These are phyloP conservation scores for Hypomyces perniciosus DNA, from an alignment of 2,329 filamentous ascomycete species.

Conservation along the genomic window DNA sequence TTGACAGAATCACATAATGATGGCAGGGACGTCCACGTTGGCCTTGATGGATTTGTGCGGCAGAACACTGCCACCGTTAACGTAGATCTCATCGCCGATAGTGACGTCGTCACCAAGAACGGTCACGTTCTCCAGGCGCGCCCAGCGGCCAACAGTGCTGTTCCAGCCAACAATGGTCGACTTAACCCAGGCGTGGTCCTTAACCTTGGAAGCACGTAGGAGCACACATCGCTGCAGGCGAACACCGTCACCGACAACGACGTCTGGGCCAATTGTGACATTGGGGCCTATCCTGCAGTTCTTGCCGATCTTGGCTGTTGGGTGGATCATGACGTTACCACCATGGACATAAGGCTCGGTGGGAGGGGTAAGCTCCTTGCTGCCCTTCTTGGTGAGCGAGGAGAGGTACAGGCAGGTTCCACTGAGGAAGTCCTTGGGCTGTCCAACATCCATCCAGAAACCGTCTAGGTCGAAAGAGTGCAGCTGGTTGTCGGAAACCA, in stretches of 20 bases:
- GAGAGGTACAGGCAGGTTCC: conserved; percentile 96
- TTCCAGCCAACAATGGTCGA: conserved; percentile 98
- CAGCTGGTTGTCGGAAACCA: conserved; percentile 80
- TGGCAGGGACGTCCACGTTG: conserved; percentile 78
- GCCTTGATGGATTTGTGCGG: conserved; percentile 99
- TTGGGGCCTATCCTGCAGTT: conserved; percentile 98
- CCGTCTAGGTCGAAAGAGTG: conserved; percentile 96
- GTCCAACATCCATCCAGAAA: conserved; percentile 99
- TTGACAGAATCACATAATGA: conserved; percentile 52
- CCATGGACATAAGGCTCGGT: conserved; percentile 79
- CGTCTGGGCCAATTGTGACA: conserved; percentile 89
- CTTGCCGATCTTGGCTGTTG: conserved; percentile 91
- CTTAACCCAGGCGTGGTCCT: conserved; percentile 99
- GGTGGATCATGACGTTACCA: conserved; percentile 93
- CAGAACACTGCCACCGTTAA: conserved; percentile 91
- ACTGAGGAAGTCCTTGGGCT: conserved; percentile 96
- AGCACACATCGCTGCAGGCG: conserved; percentile 89
- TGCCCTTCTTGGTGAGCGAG: conserved; percentile 82
- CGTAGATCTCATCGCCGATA: conserved; percentile 96
- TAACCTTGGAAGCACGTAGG: conserved; percentile 84
- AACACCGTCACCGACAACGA: conserved; percentile 89
- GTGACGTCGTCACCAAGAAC: conserved; percentile 96
- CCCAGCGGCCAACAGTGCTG: conserved; percentile 92
- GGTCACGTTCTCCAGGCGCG: conserved; percentile 94
- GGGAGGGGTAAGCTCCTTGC: conserved; percentile 71